Conservation (phyloP, 768 basidiomycete genomes). For the Boletus tylopilopsis region DNA sequence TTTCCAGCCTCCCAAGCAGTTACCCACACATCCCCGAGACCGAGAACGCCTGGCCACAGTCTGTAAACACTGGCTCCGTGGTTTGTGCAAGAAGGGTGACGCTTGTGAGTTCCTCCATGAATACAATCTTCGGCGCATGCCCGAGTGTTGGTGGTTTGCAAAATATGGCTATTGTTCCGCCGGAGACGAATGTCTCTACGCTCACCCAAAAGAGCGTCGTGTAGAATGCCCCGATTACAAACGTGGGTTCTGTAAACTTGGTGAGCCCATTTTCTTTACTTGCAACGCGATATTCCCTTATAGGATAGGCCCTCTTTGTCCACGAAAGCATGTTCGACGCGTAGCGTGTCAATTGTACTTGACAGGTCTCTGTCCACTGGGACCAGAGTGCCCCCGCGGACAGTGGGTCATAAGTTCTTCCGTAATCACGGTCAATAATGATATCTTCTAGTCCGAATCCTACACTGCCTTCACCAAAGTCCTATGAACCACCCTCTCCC, state of each 20-base stretch:
- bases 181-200: conserved; percentile 96
- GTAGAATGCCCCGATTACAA: conserved; percentile 96
- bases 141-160: conserved; percentile 98
- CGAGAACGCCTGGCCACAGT: conserved; percentile 85
- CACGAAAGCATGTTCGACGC: conserved; percentile 88
- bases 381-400: conserved; percentile 81
- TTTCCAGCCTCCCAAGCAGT: conserved; percentile 82
- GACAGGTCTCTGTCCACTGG: conserved; percentile 89
- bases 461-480: conserved; percentile 59
- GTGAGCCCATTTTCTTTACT: conserved; percentile 40
- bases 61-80: conserved; percentile 98
- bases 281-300: conserved; percentile 5
- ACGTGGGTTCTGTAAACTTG: conserved; percentile 91
- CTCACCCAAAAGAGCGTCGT: conserved; percentile 87
- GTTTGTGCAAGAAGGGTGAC: conserved; percentile 97
- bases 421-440: conserved; percentile 7
- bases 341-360: conserved; percentile 90
- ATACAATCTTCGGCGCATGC: conserved; percentile 97
- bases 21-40: conserved; percentile 80
- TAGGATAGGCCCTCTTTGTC: conserved; percentile 73
- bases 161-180: conserved; percentile 97
- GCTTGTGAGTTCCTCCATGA: conserved; percentile 99
- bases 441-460: conserved; percentile 65
- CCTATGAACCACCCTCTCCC: conserved; percentile 74
- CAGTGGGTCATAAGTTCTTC: conserved; percentile 57